Base-by-base conservation (phyloP, 1,284 basidiomycete genomes). In the Ceratobasidium sp. region DNA sequence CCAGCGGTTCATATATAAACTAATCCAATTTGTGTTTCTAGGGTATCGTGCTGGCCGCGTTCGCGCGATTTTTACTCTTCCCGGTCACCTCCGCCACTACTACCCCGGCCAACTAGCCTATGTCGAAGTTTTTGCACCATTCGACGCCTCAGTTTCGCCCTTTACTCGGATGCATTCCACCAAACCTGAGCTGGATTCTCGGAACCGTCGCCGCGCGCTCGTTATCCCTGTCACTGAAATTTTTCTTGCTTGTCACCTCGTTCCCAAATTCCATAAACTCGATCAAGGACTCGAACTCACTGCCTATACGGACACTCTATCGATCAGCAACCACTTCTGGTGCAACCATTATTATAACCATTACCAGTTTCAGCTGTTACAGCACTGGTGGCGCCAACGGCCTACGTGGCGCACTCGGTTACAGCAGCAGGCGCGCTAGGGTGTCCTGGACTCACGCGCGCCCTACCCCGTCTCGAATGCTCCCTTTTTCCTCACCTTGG, bases 291-390 rank as follows among this genome's bases (percentile, higher is more conserved):
- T 62, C 2, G 9, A 36, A 22, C 69, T 72, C 29, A 22, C 15
- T 22, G 11, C 29, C 4, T 9, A 11, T 7, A 50, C 24, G 1
- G 69, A 72, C 29, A 11, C 62, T 1, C 47, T 62, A 2, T 22
- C 41, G 3, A 51, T 47, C 48, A 22, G 69, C 22, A 9, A 31
- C 19, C 9, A 59, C 29, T 71, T 71, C 24, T 60, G 44, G 44
- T 44, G 47, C 22, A 71, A 71, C 27, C 56, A 48, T 17, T 72
- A 72, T 22, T 72, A 50, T n/a, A 51, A 31, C 11, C 57, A 72
- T 47, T 27, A 41, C n/a, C 1, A 62, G 31, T 72, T 24, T 47
- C 27, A 41, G 8, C 22, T 62, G 29, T 22, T 72, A 1, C 56
- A 72, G 19, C 57, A 72, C 47, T 72, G 69, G 69, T 15, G 44